Percentiles rank a stretch among this genome's conserved stretches.
phyloP scores from a whole-genome alignment of 148 eudicot species.

The Spergularia marina region DNA sequence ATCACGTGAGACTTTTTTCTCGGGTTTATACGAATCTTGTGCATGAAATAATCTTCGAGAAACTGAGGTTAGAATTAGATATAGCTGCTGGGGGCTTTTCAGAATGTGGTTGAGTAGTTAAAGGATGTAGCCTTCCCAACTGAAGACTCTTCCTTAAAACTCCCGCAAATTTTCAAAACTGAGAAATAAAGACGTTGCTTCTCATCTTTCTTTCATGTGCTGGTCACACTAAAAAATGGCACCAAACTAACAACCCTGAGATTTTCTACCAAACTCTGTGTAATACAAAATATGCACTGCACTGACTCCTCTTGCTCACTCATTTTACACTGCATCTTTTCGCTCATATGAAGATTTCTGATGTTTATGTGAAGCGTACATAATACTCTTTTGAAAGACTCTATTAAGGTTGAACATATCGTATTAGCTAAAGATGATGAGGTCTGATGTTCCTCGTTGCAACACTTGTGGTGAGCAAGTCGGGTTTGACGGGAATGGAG shows the following conservation, averaged over 20 bases:
- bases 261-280: slow-evolving; percentile 30
- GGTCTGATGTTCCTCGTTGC: slow-evolving; percentile 65
- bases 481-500: slow-evolving; percentile 61
- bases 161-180: slow-evolving; percentile 67
- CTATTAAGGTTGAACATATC: not conserved
- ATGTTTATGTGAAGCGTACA: not conserved
- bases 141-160: slow-evolving; percentile 54
- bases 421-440: slow-evolving; percentile 57
- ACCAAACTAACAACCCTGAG: slow-evolving; percentile 28
- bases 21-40: not conserved
- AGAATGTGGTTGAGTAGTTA: slow-evolving; percentile 30
- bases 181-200: slow-evolving; percentile 46
- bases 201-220: slow-evolving; percentile 29
- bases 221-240: slow-evolving; percentile 20
- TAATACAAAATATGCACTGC: slow-evolving; percentile 25
- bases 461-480: slow-evolving; percentile 77
- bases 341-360: not conserved
- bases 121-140: slow-evolving; percentile 54
- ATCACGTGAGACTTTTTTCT: too few species aligned
- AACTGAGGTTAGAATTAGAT: not conserved
- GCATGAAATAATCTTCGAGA: not conserved
- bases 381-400: not conserved
- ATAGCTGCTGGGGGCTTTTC: slow-evolving; percentile 16
- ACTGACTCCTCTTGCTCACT: slow-evolving; percentile 16
- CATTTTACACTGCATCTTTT: slow-evolving; percentile 9